A percentile compares a stretch with the other conserved stretches of the same genome.
phyloP scores from a whole-genome alignment of 2,329 filamentous ascomycete genomes.

The Aspergillus pseudoviridinutans region DNA sequence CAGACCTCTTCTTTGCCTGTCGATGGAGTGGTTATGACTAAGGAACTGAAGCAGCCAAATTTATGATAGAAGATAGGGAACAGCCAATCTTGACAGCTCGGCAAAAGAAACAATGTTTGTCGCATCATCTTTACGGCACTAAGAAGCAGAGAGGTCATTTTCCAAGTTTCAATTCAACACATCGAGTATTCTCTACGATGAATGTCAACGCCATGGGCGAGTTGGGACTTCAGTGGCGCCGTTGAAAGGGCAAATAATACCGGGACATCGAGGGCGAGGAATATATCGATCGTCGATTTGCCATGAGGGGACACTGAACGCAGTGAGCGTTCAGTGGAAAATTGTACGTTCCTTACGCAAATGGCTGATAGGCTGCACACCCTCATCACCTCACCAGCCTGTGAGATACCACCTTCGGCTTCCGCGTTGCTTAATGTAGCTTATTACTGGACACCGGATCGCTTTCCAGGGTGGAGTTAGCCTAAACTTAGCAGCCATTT shows the following conservation, averaged over 20 bases:
- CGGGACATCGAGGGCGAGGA: background rate
- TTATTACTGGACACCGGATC: constrained; percentile 5
- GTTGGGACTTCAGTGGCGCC: background rate
- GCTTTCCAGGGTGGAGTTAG: constrained; percentile 1
- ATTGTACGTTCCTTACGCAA: background rate
- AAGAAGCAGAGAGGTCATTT: background rate
- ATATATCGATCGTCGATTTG: background rate
- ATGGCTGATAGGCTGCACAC: background rate
- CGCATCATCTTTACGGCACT: background rate
- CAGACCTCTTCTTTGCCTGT: background rate
- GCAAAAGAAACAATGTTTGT: background rate
- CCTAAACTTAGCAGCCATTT: constrained; percentile 8
- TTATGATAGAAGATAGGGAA: background rate
- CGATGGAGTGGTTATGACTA: background rate
- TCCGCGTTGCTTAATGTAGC: background rate
- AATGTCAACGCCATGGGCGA: background rate
- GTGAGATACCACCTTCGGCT: background rate
- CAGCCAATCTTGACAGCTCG: too few relatives aligned
- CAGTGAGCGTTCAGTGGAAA: background rate
- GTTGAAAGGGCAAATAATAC: background rate
- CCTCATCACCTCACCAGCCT: constrained; percentile 1
- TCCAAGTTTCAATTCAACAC: background rate
- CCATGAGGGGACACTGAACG: background rate
- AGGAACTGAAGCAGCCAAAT: background rate
- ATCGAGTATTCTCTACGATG: background rate